A percentile compares a stretch with the other conserved stretches of the same genome.
phyloP scores from a whole-genome alignment of 331 rosid genomes.

The Cucumis variabilis region DNA sequence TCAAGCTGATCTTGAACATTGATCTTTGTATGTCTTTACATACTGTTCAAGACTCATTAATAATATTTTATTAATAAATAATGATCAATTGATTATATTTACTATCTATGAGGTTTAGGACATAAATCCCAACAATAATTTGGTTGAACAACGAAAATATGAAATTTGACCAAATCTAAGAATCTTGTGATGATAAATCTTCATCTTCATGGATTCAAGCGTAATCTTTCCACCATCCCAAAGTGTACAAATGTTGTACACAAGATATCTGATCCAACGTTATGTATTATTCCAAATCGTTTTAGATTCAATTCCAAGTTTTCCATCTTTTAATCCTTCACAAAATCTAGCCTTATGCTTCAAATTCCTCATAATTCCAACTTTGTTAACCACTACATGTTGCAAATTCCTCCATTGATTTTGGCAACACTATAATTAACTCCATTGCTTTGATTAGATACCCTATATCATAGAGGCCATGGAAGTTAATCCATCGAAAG shows the following conservation, averaged over 20 bases:
- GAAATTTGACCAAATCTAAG: no score
- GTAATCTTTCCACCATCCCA: background rate
- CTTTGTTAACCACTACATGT: background rate
- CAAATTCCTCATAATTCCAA: slow-evolving; percentile 8
- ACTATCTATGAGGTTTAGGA: no score
- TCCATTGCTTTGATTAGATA: background rate
- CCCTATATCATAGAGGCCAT: slow-evolving; percentile 1
- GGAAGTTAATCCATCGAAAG: slow-evolving; percentile 21
- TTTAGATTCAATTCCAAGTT: background rate
- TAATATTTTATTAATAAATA: no score
- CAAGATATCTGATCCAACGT: slow-evolving; percentile 23
- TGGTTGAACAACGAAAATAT: no score
- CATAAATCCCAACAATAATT: no score
- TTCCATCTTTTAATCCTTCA: background rate
- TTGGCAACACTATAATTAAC: background rate
- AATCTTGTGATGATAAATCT: no score
- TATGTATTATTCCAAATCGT: background rate
- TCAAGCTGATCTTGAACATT: no score
- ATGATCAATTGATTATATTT: no score
- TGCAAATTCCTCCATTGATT: background rate
- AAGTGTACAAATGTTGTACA: background rate
- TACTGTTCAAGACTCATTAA: no score
- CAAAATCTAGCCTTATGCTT: slow-evolving; percentile 23
- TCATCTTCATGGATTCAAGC: background rate
- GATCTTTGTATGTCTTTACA: no score